Evolutionary conservation across 495 filamentous ascomycete genomes (phyloP).

Genomic region (Lophiotrema nucula): DNA sequence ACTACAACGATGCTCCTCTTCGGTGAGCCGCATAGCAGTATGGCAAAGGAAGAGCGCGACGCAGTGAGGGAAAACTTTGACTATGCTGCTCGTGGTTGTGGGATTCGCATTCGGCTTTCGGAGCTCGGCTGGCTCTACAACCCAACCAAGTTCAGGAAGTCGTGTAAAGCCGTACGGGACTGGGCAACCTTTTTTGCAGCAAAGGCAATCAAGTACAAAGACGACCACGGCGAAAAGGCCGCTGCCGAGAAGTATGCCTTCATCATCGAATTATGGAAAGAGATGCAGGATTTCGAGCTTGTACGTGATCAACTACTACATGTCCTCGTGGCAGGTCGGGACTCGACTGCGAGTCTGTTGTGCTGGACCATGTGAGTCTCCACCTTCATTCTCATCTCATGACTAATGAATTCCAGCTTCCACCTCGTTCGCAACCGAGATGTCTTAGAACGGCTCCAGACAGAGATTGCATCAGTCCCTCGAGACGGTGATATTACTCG

Average conservation of each 20-base stretch:
- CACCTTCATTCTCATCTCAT: background rate
- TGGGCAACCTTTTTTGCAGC: slow-evolving; percentile 18
- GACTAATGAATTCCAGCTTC: background rate
- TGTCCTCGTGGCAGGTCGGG: slow-evolving; percentile 60
- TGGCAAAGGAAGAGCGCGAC: slow-evolving; percentile 30
- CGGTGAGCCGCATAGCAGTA: slow-evolving; percentile 43
- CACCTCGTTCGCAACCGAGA: background rate
- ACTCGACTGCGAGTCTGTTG: slow-evolving; percentile 59
- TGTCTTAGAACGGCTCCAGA: background rate
- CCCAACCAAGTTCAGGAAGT: background rate
- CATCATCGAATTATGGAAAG: slow-evolving; percentile 48
- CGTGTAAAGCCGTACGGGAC: slow-evolving; percentile 18
- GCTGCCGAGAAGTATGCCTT: slow-evolving; percentile 33
- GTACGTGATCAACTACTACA: slow-evolving; percentile 60
- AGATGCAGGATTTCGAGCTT: slow-evolving; percentile 47
- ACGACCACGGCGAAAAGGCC: background rate
- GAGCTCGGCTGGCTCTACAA: background rate
- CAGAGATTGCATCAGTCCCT: background rate
- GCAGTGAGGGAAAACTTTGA: background rate
- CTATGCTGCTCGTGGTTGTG: background rate
- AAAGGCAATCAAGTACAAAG: background rate
- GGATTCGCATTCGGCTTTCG: background rate
- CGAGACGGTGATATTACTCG: background rate
- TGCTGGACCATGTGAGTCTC: slow-evolving; percentile 53
- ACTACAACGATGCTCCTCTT: slow-evolving; percentile 50